A percentile compares a stretch with the other conserved stretches of the same genome.
phyloP scores from a whole-genome alignment of 495 filamentous ascomycete genomes.

The Neurospora sp. region DNA sequence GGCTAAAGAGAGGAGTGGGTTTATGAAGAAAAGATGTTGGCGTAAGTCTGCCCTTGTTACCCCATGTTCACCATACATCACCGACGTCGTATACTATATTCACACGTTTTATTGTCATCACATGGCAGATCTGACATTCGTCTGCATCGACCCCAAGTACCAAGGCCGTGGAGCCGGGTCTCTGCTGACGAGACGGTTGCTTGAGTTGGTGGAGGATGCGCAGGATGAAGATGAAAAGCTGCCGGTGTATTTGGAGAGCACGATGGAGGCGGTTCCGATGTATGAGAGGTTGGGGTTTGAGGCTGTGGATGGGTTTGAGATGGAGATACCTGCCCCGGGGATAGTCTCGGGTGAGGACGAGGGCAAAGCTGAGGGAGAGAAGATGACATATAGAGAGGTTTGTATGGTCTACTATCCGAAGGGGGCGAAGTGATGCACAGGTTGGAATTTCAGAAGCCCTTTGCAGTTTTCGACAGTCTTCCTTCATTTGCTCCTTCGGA shows the following conservation, averaged over 20 bases:
- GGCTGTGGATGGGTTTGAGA: constrained; percentile 19
- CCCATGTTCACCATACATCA: neutral
- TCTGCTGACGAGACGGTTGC: constrained; percentile 17
- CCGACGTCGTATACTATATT: neutral
- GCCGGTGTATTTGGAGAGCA: constrained; percentile 35
- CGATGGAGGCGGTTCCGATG: constrained; percentile 28
- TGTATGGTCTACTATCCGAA: constrained; percentile 23
- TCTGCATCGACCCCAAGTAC: constrained; percentile 32
- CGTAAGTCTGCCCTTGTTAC: constrained; percentile 7
- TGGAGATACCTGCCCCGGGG: constrained; percentile 12
- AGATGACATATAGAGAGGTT: constrained; percentile 15
- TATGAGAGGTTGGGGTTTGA: constrained; percentile 34
- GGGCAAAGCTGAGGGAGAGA: neutral
- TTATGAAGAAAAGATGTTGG: constrained; percentile 13
- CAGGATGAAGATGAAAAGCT: constrained; percentile 22
- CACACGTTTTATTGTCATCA: neutral
- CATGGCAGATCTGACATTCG: constrained; percentile 22
- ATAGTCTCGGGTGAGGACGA: neutral
- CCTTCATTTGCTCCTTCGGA: neutral
- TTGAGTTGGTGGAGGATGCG: constrained; percentile 24
- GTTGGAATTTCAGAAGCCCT: too few relatives aligned
- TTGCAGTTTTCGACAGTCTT: too few relatives aligned
- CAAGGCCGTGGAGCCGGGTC: constrained; percentile 33
- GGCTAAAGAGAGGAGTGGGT: constrained; percentile 19
- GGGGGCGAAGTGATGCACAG: neutral